Evolutionary conservation across 257 asterid species (phyloP).

Genomic region (Nicotiana knightiana): DNA sequence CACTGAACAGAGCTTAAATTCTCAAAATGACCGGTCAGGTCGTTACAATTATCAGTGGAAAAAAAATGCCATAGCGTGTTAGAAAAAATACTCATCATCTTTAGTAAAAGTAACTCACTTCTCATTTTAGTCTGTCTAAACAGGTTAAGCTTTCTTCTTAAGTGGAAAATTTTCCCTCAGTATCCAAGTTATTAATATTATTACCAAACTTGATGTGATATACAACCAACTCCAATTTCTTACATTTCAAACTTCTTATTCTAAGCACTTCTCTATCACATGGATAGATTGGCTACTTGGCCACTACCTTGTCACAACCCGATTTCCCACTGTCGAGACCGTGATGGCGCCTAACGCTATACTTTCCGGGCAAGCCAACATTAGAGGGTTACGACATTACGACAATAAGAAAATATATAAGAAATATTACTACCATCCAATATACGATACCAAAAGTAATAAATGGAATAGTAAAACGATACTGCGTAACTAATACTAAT

Average conservation of each 20-base stretch:
- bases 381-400: no score
- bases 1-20: no score
- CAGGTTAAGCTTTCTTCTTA: neutral
- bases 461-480: no score
- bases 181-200: neutral
- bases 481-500: no score
- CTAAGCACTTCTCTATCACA: neutral
- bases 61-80: neutral
- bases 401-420: no score
- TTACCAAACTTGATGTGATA: neutral
- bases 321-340: no score
- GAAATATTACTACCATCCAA: no score
- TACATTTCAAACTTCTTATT: neutral
- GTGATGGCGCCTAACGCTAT: no score
- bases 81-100: neutral
- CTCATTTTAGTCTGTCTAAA: neutral
- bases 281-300: neutral
- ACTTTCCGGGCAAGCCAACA: no score
- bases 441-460: no score
- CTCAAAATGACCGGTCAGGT: no score
- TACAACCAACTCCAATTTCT: neutral
- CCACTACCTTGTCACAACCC: neutral
- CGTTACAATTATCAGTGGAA: no score
- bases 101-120: neutral
- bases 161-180: neutral